A percentile compares a stretch with the other conserved stretches of the same genome.
phyloP scores from a whole-genome alignment of 2,329 filamentous ascomycete genomes.

The Pestalotiopsis sp. region DNA sequence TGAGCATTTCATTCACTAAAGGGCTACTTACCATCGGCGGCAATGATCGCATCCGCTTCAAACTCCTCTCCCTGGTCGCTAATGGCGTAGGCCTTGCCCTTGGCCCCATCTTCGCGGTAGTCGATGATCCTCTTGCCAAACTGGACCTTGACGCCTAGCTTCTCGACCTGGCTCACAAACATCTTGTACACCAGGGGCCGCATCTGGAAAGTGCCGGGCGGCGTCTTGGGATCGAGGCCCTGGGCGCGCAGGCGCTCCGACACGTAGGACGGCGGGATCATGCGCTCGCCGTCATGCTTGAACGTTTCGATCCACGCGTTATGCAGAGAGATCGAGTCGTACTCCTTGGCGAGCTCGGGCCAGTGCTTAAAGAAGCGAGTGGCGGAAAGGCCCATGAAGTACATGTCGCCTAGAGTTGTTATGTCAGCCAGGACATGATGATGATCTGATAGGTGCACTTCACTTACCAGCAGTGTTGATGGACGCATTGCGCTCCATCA shows the following conservation, averaged over 20 bases:
- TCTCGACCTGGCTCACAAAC: slow-evolving; percentile 52
- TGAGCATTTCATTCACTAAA: not conserved
- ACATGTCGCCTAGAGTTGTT: slow-evolving; percentile 53
- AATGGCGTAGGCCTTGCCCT: slow-evolving; percentile 45
- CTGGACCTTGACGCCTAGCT: slow-evolving; percentile 47
- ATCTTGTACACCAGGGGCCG: slow-evolving; percentile 57
- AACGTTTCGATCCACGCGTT: slow-evolving; percentile 58
- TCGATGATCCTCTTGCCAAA: slow-evolving; percentile 49
- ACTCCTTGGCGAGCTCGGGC: slow-evolving; percentile 54
- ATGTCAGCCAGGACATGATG: slow-evolving; percentile 10
- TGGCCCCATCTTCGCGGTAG: slow-evolving; percentile 49
- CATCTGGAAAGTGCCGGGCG: slow-evolving; percentile 58
- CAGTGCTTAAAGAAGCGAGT: slow-evolving; percentile 58
- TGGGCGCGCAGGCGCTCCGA: slow-evolving; percentile 47
- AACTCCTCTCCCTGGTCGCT: slow-evolving; percentile 51
- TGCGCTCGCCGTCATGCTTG: slow-evolving; percentile 52
- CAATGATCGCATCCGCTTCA: slow-evolving; percentile 49
- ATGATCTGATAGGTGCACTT: not conserved
- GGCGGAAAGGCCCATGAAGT: slow-evolving; percentile 60
- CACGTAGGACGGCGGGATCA: slow-evolving; percentile 50
- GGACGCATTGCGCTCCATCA: slow-evolving; percentile 48
- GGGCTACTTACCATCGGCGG: slow-evolving; percentile 40
- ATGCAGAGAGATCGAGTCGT: slow-evolving; percentile 52
- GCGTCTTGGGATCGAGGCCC: slow-evolving; percentile 43
- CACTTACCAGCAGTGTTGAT: slow-evolving; percentile 54